Percentiles rank a stretch among this genome's conserved stretches.
Conservation (phyloP, 2,329 filamentous ascomycete species). For the Trichoderma citrinoviride region DNA sequence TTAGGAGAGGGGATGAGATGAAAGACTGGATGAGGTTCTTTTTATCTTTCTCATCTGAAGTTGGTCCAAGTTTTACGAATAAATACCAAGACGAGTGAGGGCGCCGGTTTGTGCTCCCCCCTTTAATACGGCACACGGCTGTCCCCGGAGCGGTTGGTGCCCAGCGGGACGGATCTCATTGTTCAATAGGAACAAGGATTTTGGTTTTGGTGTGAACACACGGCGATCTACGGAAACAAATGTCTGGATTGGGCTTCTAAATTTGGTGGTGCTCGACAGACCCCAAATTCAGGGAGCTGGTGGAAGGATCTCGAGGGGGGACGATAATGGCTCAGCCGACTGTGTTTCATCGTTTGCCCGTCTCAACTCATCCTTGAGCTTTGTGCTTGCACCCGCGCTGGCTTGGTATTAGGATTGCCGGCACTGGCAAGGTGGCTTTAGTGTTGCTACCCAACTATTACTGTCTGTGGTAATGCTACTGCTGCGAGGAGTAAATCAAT, state of each 20-base stretch:
- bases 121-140: neutral
- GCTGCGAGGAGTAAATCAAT: neutral
- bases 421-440: neutral
- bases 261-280: neutral
- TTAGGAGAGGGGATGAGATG: neutral
- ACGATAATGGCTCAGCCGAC: conserved; percentile 21
- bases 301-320: neutral
- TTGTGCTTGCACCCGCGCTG: neutral
- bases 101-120: neutral
- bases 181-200: conserved; percentile 1
- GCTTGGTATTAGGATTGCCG: neutral
- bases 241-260: neutral
- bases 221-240: neutral
- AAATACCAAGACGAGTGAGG: neutral
- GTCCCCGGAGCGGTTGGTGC: conserved; percentile 15
- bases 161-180: conserved; percentile 11
- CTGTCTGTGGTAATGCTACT: neutral
- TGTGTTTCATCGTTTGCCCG: conserved; percentile 3
- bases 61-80: conserved; percentile 12
- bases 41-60: neutral
- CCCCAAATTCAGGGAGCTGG: neutral
- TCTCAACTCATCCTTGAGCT: conserved; percentile 5
- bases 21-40: neutral
- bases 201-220: neutral
- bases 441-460: neutral